Conservation (phyloP, 345 rosid species). For the Aquilaria sinensis region DNA sequence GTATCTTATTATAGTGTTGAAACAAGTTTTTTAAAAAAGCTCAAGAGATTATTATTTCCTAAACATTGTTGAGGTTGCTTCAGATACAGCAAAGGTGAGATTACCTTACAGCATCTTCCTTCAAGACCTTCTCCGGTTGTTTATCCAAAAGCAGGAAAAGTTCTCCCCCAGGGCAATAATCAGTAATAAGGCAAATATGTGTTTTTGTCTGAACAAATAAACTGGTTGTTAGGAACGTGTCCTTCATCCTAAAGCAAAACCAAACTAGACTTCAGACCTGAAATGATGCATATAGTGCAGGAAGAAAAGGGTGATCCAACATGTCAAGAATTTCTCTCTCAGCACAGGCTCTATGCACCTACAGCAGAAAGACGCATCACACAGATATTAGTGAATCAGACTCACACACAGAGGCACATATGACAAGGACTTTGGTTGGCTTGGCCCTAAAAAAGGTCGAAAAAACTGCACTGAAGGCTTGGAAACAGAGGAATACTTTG, state of each 20-base stretch:
- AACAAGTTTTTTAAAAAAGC: background rate
- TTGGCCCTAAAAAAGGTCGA: too few species aligned
- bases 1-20: background rate
- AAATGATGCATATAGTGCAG: constrained; percentile 96
- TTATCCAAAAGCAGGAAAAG: constrained; percentile 83
- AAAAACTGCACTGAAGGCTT: background rate
- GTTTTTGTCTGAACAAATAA: constrained; percentile 73
- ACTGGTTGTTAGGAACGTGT: constrained; percentile 12
- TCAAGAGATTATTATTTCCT: background rate
- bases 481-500: constrained; percentile 38
- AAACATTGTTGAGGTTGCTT: background rate
- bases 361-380: constrained; percentile 9
- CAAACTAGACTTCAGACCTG: constrained; percentile 41
- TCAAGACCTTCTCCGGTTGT: constrained; percentile 78
- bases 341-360: constrained; percentile 99
- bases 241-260: too few species aligned
- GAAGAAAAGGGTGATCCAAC: constrained; percentile 98
- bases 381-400: background rate
- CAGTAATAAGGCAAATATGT: constrained; percentile 90
- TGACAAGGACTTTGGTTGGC: too few species aligned
- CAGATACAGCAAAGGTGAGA: background rate
- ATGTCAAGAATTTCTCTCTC: constrained; percentile 90
- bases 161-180: constrained; percentile 94
- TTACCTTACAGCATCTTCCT: constrained; percentile 92
- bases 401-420: background rate